A percentile compares a stretch with the other conserved stretches of the same genome.
These are phyloP conservation scores for Protomyces gravidus DNA, from an alignment of 1,139 yeast species.

Conservation along the genomic window DNA sequence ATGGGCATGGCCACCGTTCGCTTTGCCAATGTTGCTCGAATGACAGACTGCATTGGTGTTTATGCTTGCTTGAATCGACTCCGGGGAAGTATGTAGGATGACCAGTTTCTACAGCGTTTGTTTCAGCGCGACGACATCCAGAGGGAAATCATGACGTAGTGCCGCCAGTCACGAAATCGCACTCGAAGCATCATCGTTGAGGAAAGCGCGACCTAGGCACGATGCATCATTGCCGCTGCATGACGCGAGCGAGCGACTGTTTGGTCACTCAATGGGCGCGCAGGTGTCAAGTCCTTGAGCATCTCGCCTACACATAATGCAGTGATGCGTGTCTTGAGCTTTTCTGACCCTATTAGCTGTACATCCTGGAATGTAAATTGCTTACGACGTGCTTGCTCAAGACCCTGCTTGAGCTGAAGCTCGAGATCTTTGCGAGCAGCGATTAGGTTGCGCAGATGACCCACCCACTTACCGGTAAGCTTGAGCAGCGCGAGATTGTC, in stretches of 20 bases:
- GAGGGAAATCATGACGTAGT: not conserved
- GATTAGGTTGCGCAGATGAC: not conserved
- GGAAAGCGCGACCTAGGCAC: not conserved
- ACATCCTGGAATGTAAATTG: not conserved
- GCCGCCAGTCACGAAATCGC: too few species aligned
- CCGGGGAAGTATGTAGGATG: too few species aligned
- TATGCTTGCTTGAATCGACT: too few species aligned
- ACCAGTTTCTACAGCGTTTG: not conserved
- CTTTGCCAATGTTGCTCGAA: not conserved
- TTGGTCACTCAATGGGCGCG: not conserved
- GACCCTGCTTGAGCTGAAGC: not conserved
- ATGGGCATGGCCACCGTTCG: not conserved
- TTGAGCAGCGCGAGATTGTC: not conserved
- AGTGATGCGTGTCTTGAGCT: not conserved
- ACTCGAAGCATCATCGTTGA: too few species aligned
- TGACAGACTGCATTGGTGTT: constrained; percentile 2
- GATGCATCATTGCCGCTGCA: not conserved
- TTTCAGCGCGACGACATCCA: not conserved
- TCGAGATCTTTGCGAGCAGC: not conserved
- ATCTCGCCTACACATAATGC: not conserved
- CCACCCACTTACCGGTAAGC: not conserved
- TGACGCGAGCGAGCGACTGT: constrained; percentile 1
- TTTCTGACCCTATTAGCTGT: not conserved
- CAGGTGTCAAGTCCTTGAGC: constrained; percentile 3
- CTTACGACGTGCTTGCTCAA: not conserved